Conservation (phyloP, 768 basidiomycete genomes). For the Trichaptum fuscoviolaceum region DNA sequence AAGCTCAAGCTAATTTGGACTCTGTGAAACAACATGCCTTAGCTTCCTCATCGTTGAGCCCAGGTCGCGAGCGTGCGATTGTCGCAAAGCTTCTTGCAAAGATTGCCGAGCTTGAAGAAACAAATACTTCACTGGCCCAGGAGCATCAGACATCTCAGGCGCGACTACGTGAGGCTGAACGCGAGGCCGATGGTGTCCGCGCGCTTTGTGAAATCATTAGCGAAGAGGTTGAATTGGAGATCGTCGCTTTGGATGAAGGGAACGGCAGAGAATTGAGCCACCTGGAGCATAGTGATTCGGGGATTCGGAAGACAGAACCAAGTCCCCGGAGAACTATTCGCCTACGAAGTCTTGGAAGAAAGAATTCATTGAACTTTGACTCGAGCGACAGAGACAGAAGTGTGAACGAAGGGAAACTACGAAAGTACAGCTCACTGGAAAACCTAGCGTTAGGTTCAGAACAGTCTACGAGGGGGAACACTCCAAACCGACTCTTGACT, state of each 20-base stretch:
- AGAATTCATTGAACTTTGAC: neutral
- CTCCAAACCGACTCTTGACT: neutral
- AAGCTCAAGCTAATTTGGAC: neutral
- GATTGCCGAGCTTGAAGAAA: conserved; percentile 71
- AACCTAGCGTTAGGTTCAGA: neutral
- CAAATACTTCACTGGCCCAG: conserved; percentile 59
- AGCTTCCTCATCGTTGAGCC: neutral
- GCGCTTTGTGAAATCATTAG: conserved; percentile 65
- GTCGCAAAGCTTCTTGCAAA: conserved; percentile 70
- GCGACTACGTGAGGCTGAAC: conserved; percentile 63
- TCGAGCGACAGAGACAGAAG: neutral
- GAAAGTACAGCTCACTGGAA: neutral
- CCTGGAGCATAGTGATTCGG: neutral
- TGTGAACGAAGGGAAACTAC: neutral
- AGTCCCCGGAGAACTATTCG: neutral
- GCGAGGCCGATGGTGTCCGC: conserved; percentile 65
- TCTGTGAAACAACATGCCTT: neutral
- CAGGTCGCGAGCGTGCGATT: conserved; percentile 36
- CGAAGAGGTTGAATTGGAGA: conserved; percentile 47
- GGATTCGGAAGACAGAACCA: neutral
- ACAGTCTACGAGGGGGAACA: neutral
- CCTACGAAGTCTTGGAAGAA: neutral
- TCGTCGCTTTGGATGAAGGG: conserved; percentile 26
- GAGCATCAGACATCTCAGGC: conserved; percentile 59
- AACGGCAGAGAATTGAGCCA: conserved; percentile 4